Percentiles rank a stretch among this genome's conserved stretches.
These are phyloP conservation scores for Venturia aucupariae DNA, from an alignment of 2,329 filamentous ascomycete genomes.

Conservation along the genomic window DNA sequence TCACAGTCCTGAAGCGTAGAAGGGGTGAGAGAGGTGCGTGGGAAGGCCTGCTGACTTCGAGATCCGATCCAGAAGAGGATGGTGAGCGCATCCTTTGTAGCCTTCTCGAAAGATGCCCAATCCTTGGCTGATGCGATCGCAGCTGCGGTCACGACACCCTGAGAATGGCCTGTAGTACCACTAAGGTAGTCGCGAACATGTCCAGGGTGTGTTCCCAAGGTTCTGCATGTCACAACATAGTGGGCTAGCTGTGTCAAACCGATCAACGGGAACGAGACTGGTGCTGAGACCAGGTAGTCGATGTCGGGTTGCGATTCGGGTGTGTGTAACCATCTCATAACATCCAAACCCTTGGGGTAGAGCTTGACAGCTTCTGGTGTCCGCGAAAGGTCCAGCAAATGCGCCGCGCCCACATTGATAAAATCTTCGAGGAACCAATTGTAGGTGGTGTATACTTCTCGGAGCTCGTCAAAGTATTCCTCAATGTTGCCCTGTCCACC, in stretches of 20 bases:
- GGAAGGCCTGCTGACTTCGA: conserved; percentile 94
- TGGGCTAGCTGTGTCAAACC: conserved; percentile 93
- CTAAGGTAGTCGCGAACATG: conserved; percentile 75
- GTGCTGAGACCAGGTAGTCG: conserved; percentile 89
- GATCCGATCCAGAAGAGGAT: conserved; percentile 98
- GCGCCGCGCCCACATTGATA: conserved; percentile 68
- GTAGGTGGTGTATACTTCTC: conserved; percentile 85
- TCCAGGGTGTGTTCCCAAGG: conserved; percentile 80
- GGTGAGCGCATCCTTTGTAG: conserved; percentile 70
- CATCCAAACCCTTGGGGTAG: conserved; percentile 92
- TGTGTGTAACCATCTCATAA: conserved; percentile 87
- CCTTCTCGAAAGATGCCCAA: conserved; percentile 84
- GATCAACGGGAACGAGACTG: conserved; percentile 92
- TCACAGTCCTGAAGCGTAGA: conserved; percentile 85
- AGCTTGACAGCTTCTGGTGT: conserved; percentile 87
- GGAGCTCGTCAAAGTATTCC: conserved; percentile 97
- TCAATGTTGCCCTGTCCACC: conserved; percentile 98
- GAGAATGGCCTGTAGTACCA: conserved; percentile 91
- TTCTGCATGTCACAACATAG: conserved; percentile 89
- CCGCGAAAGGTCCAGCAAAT: conserved; percentile 75
- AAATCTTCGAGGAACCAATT: conserved; percentile 83
- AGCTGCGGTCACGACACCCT: conserved; percentile 89
- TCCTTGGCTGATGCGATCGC: conserved; percentile 82
- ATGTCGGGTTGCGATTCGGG: conserved; percentile 83
- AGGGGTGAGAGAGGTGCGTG: conserved; percentile 85